phyloP scores from a whole-genome alignment of 306 rosid genomes.

The Corylus americana region DNA sequence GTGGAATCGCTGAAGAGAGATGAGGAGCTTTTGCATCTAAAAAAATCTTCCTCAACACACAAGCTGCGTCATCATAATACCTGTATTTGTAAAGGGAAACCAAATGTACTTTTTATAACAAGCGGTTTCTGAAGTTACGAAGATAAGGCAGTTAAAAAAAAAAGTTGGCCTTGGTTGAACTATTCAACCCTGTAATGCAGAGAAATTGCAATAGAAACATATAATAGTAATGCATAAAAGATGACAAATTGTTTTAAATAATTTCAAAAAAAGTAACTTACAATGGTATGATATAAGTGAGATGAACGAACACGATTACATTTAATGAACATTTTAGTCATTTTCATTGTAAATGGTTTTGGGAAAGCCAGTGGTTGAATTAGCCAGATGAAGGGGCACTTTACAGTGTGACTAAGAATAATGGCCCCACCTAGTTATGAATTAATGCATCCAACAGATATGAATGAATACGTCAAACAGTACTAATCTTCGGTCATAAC shows the following conservation, averaged over 20 bases:
- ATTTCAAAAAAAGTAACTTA: not conserved
- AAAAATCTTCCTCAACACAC: conserved; percentile 92
- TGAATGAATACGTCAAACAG: too few species aligned
- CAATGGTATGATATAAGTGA: not conserved
- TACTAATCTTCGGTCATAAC: too few species aligned
- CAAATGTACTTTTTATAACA: conserved; percentile 22
- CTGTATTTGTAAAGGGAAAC: conserved; percentile 43
- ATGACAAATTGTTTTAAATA: not conserved
- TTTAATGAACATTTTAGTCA: not conserved
- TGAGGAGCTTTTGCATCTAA: conserved; percentile 98
- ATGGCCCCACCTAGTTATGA: not conserved
- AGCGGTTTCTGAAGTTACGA: conserved; percentile 13
- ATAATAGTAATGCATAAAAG: not conserved
- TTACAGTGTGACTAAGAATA: not conserved
- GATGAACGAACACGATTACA: not conserved
- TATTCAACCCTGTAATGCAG: not conserved
- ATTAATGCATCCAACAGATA: not conserved
- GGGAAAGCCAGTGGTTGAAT: not conserved
- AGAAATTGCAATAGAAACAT: not conserved
- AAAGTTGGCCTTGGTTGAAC: not conserved
- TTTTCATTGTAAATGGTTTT: not conserved
- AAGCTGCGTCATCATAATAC: conserved; percentile 96
- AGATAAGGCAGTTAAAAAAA: not conserved
- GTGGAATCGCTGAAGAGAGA: conserved; percentile 91
- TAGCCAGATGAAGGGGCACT: not conserved